phyloP scores from a whole-genome alignment of 306 rosid species.

The Gynostemma pentaphyllum region DNA sequence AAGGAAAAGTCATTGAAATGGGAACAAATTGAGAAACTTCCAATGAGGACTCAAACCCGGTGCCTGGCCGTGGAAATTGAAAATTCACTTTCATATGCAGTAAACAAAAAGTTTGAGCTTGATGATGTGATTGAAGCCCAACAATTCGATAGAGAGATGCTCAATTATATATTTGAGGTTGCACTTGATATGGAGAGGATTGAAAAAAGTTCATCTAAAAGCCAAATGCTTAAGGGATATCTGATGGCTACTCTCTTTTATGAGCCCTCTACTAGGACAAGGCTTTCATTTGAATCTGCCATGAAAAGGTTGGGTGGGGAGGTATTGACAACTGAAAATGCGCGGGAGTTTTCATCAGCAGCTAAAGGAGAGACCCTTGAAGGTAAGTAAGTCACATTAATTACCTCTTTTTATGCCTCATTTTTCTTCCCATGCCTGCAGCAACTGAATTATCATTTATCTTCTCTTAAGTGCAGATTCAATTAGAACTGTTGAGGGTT shows the following conservation, averaged over 20 bases:
- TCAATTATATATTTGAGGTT: conserved; percentile 56
- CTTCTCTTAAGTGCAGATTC: conserved; percentile 40
- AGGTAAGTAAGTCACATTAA: conserved; percentile 27
- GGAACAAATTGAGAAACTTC: conserved; percentile 8
- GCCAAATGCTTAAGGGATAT: conserved; percentile 72
- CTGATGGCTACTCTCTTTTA: conserved; percentile 92
- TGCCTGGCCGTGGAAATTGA: conserved; percentile 33
- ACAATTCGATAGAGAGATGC: conserved; percentile 64
- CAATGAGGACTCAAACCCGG: conserved; percentile 16
- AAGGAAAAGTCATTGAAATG: conserved; percentile 18
- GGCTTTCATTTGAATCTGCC: conserved; percentile 93
- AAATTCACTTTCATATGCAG: conserved; percentile 26
- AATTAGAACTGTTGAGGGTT: conserved; percentile 85
- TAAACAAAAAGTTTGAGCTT: conserved; percentile 53
- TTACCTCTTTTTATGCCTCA: background rate
- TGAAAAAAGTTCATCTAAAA: conserved; percentile 56
- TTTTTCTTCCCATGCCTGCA: background rate
- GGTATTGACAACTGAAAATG: conserved; percentile 88
- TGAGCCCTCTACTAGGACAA: conserved; percentile 86
- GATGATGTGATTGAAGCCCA: conserved; percentile 84
- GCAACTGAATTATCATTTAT: background rate
- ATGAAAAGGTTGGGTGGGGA: conserved; percentile 92
- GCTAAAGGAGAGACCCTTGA: conserved; percentile 95
- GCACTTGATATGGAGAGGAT: conserved; percentile 70
- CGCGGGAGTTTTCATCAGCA: conserved; percentile 81